Evolutionary conservation across 2,329 filamentous ascomycete species (phyloP).

Genomic region (Balansia obtecta): DNA sequence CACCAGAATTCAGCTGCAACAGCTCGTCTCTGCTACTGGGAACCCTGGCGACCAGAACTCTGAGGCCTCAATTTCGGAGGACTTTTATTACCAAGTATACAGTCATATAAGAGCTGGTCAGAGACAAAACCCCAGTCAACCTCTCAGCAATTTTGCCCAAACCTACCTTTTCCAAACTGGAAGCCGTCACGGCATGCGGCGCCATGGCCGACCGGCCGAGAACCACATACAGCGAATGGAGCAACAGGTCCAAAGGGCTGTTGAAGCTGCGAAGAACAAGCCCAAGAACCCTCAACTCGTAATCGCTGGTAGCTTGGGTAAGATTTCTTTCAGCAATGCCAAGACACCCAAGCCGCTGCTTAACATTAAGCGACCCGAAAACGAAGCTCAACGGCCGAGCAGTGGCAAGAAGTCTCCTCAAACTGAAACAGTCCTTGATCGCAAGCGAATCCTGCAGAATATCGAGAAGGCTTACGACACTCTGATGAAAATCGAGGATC

Average conservation of each 20-base stretch:
- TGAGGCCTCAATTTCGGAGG: slow-evolving; percentile 74
- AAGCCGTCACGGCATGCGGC: slow-evolving; percentile 62
- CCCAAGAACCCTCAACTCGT: slow-evolving; percentile 97
- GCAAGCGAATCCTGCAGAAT: slow-evolving; percentile 71
- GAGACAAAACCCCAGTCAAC: slow-evolving; percentile 83
- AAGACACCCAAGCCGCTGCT: slow-evolving; percentile 92
- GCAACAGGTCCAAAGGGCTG: slow-evolving; percentile 92
- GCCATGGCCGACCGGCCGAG: slow-evolving; percentile 73
- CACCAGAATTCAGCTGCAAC: slow-evolving; percentile 92
- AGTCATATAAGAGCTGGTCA: slow-evolving; percentile 85
- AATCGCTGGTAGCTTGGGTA: slow-evolving; percentile 89
- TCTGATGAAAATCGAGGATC: slow-evolving; percentile 88
- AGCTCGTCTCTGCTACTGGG: slow-evolving; percentile 84
- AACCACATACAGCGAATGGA: slow-evolving; percentile 99
- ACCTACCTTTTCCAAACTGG: slow-evolving; percentile 96
- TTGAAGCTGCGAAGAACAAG: slow-evolving; percentile 93
- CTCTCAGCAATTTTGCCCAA: slow-evolving; percentile 90
- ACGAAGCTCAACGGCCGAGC: slow-evolving; percentile 41
- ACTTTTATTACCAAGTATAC: slow-evolving; percentile 98
- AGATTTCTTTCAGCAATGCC: slow-evolving; percentile 97
- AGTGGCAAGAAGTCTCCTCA: slow-evolving; percentile 30
- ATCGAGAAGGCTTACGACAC: slow-evolving; percentile 82
- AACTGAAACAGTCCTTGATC: slow-evolving; percentile 46
- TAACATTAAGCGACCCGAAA: slow-evolving; percentile 84
- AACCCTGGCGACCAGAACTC: slow-evolving; percentile 69